Base-by-base conservation (phyloP, 257 asterid genomes). In the Linaria vulgaris region DNA sequence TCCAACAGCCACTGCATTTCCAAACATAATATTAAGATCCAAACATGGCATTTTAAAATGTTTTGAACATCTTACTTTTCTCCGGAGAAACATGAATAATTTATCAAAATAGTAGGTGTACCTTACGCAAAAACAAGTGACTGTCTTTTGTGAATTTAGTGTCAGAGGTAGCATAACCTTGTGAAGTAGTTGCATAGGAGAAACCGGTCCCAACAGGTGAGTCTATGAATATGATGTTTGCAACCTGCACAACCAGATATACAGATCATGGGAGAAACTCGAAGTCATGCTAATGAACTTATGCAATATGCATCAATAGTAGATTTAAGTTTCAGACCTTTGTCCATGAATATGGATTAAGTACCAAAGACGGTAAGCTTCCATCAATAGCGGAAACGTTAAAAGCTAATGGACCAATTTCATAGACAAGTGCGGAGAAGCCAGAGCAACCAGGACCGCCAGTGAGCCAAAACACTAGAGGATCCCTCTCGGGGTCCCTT, bases 381-480 rank as follows among this genome's bases (percentile, higher is more conserved):
- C 82, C 86, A 71, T 87, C 67, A 56, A 66, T 75, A 38, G 64
- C 39, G 1, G 17, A 53, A 24, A 61, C 9, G 61, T 78, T 84
- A 68, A 82, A 82, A 19, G 53, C 13, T 23, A 85, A 16, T 27
- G 94, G 94, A 60, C 95, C 95, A 84, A 75, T 79, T 49, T 78
- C 83, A 21, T 57, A 83, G 19, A 65, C 59, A 7, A 85, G 71
- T 12, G 75, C 82, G 7, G 80, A 72, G 4, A 88, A 67, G 20
- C 66, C 95, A 0, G 95, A 79, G 72, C 96, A 88, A 56, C 96
- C 91, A 0, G 95, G 95, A 1, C 89, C 96, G 24, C 96, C 96
- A 0, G 70, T 72, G 66, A 83, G 67, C 91, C 95, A 85, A 30
- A 88, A 54, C 30, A 85, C 4, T 1, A 88, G 72, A 12, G 96